Percentiles rank a stretch among this genome's conserved stretches.
phyloP scores from a whole-genome alignment of 2,329 filamentous ascomycete genomes.

The Mycogone perniciosa region DNA sequence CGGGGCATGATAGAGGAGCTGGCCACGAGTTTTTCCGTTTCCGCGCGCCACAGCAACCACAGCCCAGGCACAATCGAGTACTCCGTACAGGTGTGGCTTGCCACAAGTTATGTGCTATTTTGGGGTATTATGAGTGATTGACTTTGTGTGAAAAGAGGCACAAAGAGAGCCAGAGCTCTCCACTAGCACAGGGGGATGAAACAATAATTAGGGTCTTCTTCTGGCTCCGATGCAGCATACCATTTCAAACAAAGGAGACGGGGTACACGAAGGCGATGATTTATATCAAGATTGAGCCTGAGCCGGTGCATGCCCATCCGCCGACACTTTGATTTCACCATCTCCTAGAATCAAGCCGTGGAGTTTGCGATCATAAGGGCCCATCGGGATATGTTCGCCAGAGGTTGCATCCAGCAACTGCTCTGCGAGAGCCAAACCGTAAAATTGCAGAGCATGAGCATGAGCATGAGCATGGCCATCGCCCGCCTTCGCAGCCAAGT shows the following conservation, averaged over 20 bases:
- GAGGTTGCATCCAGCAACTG: constrained; percentile 62
- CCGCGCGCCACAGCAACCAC: constrained; percentile 1
- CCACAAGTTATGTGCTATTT: no score
- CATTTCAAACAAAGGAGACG: no score
- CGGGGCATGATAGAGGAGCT: constrained; percentile 10
- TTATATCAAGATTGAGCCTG: no score
- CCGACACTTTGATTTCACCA: constrained; percentile 47
- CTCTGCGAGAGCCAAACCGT: constrained; percentile 79
- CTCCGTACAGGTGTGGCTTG: neutral
- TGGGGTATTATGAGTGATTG: no score
- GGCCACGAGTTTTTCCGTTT: constrained; percentile 27
- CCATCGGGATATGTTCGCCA: constrained; percentile 63
- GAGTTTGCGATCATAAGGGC: constrained; percentile 69
- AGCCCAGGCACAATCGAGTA: neutral
- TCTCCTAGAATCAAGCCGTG: constrained; percentile 71
- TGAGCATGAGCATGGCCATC: constrained; percentile 17
- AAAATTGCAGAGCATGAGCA: constrained; percentile 41
- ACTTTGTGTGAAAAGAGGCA: no score
- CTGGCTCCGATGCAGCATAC: no score
- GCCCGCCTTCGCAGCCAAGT: constrained; percentile 36
- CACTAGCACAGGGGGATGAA: no score
- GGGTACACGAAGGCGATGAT: no score
- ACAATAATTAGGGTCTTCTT: no score
- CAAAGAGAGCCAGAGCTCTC: no score
- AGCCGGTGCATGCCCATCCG: neutral